Evolutionary conservation across 495 filamentous ascomycete genomes (phyloP), one percentile per base, ranked within the genome.

Genomic region (Aspergillus ostianus): DNA sequence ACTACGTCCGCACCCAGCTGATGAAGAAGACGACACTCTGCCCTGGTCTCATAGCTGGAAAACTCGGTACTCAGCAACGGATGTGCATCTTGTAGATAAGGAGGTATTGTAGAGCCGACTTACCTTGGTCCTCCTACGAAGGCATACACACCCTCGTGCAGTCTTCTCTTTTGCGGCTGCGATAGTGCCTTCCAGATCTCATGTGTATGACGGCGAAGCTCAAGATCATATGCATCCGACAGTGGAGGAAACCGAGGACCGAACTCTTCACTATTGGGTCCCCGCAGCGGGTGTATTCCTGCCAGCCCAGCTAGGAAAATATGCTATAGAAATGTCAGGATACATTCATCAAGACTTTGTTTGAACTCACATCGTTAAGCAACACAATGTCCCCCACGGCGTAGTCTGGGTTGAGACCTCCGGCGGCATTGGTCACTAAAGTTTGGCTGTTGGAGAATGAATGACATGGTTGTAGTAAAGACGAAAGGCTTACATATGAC

Each of bases 141-240:
- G 3, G 87, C 88, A 74, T 91, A 92, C 0, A 90, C 82, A 4
- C 89, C 89, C 69, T 92, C 89, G 58, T 88, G 86, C 56, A 92
- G 66, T 50, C 67, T 75, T 57, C 84, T 71, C 29, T 68, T 76
- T 36, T 74, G 60, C 4, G 71, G 47, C 29, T 76, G 60, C 8
- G 73, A 68, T 2, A 85, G 65, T 29, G 76, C 74, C 56, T 80
- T 78, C 85, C 87, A 91, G 32, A 84, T 77, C 41, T 71, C 70
- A 64, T 91, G 89, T 4, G 83, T 80, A 21, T 77, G 72, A 46
- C 83, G 77, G 26, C 89, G 82, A 58, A 91, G 78, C 10, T 82
- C 76, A 8, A 92, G 78, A 64, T 92, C 89, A 73, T 92, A 92
- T 2, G 89, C 88, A 67, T 92, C 88, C 3, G 87, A 90, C 18